Evolutionary conservation across 805 yeast species (phyloP).

Genomic region (Debaryomyces prosopidis): DNA sequence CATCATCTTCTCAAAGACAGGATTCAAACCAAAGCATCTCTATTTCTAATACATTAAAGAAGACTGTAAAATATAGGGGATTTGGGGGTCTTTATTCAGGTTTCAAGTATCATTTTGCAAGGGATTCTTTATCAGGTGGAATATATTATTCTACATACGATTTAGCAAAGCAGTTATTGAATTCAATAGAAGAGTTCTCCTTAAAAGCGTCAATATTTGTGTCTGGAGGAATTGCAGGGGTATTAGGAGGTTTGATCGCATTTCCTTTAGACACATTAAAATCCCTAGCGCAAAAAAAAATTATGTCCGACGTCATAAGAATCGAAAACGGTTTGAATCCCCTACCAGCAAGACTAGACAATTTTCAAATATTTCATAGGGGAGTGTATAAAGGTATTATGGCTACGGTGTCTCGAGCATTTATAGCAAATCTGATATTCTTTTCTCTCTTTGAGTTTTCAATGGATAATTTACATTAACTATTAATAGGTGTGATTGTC

Average conservation of each 20-base stretch:
- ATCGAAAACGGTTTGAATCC: slow-evolving; percentile 40
- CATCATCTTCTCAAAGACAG: not conserved
- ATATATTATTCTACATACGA: slow-evolving; percentile 70
- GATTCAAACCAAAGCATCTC: slow-evolving; percentile 1
- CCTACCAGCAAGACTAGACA: slow-evolving; percentile 5
- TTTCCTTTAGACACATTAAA: slow-evolving; percentile 77
- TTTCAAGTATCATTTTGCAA: slow-evolving; percentile 53
- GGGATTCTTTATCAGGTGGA: slow-evolving; percentile 67
- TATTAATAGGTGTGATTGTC: too few relatives aligned
- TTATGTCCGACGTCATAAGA: slow-evolving; percentile 57
- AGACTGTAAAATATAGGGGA: slow-evolving; percentile 56
- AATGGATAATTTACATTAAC: too few relatives aligned
- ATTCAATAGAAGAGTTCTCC: slow-evolving; percentile 2
- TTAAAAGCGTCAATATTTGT: slow-evolving; percentile 29
- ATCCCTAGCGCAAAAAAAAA: slow-evolving; percentile 64
- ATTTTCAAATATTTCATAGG: slow-evolving; percentile 30
- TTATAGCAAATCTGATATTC: slow-evolving; percentile 64
- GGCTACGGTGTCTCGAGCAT: slow-evolving; percentile 63
- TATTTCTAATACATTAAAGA: slow-evolving; percentile 12
- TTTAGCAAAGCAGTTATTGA: slow-evolving; percentile 51
- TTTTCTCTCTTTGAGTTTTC: slow-evolving; percentile 40
- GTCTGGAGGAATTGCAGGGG: slow-evolving; percentile 73
- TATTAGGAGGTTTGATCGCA: slow-evolving; percentile 63
- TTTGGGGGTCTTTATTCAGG: slow-evolving; percentile 64
- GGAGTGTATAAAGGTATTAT: slow-evolving; percentile 62